phyloP scores from a whole-genome alignment of 768 basidiomycete species.

The Tulasnella sp. region DNA sequence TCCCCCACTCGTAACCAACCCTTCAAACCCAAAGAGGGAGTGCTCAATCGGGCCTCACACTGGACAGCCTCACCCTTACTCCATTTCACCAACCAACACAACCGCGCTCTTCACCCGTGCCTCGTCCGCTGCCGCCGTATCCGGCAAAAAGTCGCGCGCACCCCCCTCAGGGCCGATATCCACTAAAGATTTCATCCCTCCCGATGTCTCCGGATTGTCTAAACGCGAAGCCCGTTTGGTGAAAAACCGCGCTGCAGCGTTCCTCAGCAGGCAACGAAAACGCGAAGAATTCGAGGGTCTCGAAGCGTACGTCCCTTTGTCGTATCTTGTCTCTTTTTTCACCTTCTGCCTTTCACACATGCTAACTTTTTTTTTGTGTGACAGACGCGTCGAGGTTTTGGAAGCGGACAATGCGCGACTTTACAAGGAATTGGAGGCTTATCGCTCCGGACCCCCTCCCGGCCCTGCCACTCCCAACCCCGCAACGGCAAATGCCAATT shows the following conservation, averaged over 20 bases:
- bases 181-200: conserved; percentile 76
- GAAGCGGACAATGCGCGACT: conserved; percentile 76
- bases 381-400: conserved; percentile 67
- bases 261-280: conserved; percentile 81
- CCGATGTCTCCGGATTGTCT: conserved; percentile 75
- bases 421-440: conserved; percentile 4
- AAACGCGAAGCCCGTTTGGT: conserved; percentile 86
- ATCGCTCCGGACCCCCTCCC: not conserved
- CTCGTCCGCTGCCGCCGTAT: conserved; percentile 5
- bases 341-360: not conserved
- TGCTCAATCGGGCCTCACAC: not conserved
- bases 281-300: conserved; percentile 84
- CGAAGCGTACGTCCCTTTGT: conserved; percentile 57
- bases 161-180: conserved; percentile 35
- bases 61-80: conserved; percentile 6
- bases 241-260: conserved; percentile 86
- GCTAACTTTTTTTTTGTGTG: conserved; percentile 16
- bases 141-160: conserved; percentile 38
- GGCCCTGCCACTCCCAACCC: not conserved
- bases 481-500: conserved; percentile 15
- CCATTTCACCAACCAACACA: conserved; percentile 13
- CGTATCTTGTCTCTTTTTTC: conserved; percentile 14
- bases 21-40: not conserved
- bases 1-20: not conserved
- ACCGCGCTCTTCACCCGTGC: conserved; percentile 14